Base-by-base conservation (phyloP, 805 yeast species). In the Isabelozyma pseudorhagii region DNA sequence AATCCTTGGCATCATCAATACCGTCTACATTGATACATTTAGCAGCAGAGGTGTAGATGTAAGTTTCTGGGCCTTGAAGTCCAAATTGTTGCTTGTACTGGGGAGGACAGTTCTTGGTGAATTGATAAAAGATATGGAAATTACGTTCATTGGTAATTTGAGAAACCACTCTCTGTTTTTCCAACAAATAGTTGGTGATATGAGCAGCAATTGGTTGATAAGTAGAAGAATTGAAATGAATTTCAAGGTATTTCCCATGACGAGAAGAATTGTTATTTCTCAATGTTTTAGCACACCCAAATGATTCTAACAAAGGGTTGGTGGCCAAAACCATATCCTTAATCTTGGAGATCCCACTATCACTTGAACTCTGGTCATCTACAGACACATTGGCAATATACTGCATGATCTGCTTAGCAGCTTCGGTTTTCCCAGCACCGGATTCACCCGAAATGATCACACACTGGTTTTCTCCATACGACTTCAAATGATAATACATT, bases 321-420 rank as follows among this genome's bases (percentile, higher is more conserved):
- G 99, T 94, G 14, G 99, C 99, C 55, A 94, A 77, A 9, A 94
- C 98, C 96, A 94, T 94, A 63, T 94, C 97, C 67, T 92, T 94
- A 69, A 93, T 92, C 61, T 83, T 84, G 53, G 87, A 83, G 60
- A 94, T 93, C 14, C 82, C 81, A n/a, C 75, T 77, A 31, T 87
- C 79, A 17, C 87, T 77, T 7, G 83, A 70, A 28, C 14, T n/a
- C 15, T 42, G 45, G 28, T 56, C 61, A 46, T 67, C 74, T 10
- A 92, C 96, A 1, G 94, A 85, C 3, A 91, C 96, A 21, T 92
- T 83, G 38, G 97, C 91, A 58, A 93, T 87, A 66, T 93, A 93
- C 70, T 93, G 97, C 98, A 93, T 93, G 68, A 93, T 92, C 66
- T 96, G 83, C 74, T 93, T 93, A 40, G 98, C 97, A 18, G 97